phyloP scores from a whole-genome alignment of 148 eudicot genomes.

The Chenopodium suecicum region DNA sequence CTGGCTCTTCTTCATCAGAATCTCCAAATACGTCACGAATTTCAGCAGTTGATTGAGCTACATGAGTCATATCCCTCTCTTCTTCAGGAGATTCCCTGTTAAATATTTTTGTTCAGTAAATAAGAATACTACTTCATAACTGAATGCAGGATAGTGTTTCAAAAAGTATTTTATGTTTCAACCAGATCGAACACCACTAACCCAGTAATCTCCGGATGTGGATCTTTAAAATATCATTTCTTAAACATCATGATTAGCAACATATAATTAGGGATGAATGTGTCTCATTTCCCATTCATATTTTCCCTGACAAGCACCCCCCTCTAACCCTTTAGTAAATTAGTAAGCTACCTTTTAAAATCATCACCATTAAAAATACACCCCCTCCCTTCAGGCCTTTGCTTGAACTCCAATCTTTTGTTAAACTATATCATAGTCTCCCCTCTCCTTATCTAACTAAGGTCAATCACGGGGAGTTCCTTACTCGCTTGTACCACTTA shows the following conservation, averaged over 20 bases:
- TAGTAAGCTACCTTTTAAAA: not conserved
- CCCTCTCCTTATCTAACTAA: not conserved
- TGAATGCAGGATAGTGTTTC: not conserved
- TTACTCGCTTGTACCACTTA: not conserved
- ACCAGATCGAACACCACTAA: not conserved
- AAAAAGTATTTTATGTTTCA: not conserved
- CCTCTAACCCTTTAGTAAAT: not conserved
- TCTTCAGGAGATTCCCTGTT: conserved; percentile 63
- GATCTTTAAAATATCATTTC: not conserved
- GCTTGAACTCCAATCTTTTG: not conserved
- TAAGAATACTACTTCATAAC: conserved; percentile 1
- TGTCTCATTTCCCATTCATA: not conserved
- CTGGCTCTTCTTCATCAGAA: conserved; percentile 94
- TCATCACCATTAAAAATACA: not conserved
- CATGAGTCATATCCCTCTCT: conserved; percentile 64
- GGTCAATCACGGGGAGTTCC: not conserved
- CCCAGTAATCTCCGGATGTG: not conserved
- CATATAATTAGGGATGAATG: not conserved
- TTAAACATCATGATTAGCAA: not conserved
- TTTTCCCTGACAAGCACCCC: not conserved
- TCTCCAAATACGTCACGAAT: conserved; percentile 98
- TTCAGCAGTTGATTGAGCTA: conserved; percentile 71
- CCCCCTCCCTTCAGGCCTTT: not conserved
- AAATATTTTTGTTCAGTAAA: not conserved
- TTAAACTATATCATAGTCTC: not conserved